A percentile compares a stretch with the other conserved stretches of the same genome.
Conservation (phyloP, 352 stramenopile species). For the Phytophthora pisi region DNA sequence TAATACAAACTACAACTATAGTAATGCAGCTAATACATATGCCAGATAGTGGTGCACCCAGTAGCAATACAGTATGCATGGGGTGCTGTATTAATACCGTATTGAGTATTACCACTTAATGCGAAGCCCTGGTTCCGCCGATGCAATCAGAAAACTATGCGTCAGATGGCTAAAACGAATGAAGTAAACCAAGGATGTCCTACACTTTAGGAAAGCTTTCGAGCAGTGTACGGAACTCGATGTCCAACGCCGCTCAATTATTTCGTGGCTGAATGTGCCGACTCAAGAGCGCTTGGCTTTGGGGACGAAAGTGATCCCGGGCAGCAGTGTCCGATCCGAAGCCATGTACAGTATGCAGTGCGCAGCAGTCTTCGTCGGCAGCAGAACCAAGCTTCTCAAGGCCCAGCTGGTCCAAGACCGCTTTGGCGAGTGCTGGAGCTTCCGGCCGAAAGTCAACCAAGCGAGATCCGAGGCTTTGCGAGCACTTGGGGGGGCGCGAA, state of each 20-base stretch:
- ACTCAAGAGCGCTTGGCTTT: background rate
- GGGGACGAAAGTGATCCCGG: background rate
- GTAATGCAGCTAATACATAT: no score
- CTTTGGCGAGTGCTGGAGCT: background rate
- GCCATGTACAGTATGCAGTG: conserved; percentile 23
- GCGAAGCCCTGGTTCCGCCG: background rate
- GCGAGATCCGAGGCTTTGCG: conserved; percentile 5
- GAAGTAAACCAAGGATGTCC: no score
- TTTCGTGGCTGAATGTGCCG: conserved; percentile 19
- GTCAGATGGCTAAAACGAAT: background rate
- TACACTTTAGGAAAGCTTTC: no score
- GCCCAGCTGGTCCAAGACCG: conserved; percentile 14
- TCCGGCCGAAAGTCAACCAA: background rate
- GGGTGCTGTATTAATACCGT: no score
- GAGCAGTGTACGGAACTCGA: background rate
- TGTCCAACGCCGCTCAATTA: conserved; percentile 9
- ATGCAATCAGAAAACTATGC: background rate
- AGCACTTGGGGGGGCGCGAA: background rate
- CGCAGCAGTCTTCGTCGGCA: conserved; percentile 19
- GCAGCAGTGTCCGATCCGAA: conserved; percentile 20
- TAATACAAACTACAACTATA: no score
- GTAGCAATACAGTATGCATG: no score
- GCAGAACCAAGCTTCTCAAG: conserved; percentile 23
- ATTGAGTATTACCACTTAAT: no score
- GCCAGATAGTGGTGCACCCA: no score